phyloP scores from a whole-genome alignment of 2,329 filamentous ascomycete genomes.

The Annulohypoxylon truncatum region DNA sequence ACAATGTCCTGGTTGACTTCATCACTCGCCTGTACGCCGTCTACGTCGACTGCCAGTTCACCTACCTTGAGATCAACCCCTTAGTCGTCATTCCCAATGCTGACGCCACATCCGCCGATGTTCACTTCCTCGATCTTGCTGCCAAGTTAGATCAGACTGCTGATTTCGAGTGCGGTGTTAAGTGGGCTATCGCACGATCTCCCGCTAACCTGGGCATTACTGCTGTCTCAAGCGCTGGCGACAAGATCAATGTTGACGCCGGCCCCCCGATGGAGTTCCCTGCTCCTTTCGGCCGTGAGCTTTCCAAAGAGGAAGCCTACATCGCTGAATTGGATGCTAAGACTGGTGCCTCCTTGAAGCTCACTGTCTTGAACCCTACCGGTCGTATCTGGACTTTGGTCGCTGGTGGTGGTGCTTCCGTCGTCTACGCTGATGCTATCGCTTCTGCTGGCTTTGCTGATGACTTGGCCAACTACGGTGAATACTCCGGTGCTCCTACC shows the following conservation, averaged over 20 bases:
- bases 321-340: constrained; percentile 99
- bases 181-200: constrained; percentile 97
- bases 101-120: constrained; percentile 89
- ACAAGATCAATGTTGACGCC: constrained; percentile 92
- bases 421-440: constrained; percentile 99
- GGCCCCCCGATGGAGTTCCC: constrained; percentile 99
- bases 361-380: constrained; percentile 91
- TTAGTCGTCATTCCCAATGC: constrained; percentile 97
- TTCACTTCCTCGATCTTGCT: constrained; percentile 98
- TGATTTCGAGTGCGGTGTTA: constrained; percentile 98
- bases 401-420: constrained; percentile 98
- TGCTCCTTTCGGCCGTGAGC: constrained; percentile 96
- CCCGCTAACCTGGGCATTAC: constrained; percentile 88
- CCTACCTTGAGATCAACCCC: constrained; percentile 99
- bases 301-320: constrained; percentile 99
- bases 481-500: constrained; percentile 98
- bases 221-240: constrained; percentile 69
- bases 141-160: constrained; percentile 99
- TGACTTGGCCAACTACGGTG: constrained; percentile 98
- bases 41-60: constrained; percentile 99
- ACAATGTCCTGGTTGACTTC: constrained; percentile 99
- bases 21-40: constrained; percentile 98
- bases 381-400: constrained; percentile 98
- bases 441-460: constrained; percentile 94
- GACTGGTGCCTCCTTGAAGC: constrained; percentile 98